Base-by-base conservation (phyloP, 2,329 filamentous ascomycete genomes). In the Penicillium sp. region DNA sequence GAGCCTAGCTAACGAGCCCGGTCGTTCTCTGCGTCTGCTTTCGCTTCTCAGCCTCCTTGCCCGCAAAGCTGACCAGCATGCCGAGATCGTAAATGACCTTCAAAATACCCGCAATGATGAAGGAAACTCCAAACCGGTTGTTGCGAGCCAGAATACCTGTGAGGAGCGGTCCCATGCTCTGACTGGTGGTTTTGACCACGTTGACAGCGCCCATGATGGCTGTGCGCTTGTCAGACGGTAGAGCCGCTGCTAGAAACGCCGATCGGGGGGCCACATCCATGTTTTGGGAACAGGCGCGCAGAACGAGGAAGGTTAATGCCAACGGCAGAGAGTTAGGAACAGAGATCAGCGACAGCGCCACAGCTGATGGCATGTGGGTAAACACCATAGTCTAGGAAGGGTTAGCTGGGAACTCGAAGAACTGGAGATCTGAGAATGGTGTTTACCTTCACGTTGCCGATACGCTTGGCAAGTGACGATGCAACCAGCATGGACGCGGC, bases 181-280 rank as follows among this genome's bases (percentile, higher is more conserved):
- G 80, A 4, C 78, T 75, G 5, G 77, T 72, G 0, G 85, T 89
- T 68, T 87, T 88, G 25, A 85, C 79, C 0, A 86, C 80, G 54
- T 88, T 88, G 3, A 87, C 75, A 0, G 83, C 72, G 0, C 86
- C 87, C 80, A 89, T 84, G 9, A 88, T 80, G 0, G 84, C 83
- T 0, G 86, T 89, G 1, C 87, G 78, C 66, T 89, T 86, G 2
- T 76, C 72, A 0, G 84, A 78, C 8, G 80, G 76, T 3, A 89
- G 76, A 0, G 83, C 78, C 1, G 82, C 80, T 0, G 86, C 81
- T 1, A 89, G 67, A 63, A 89, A 89, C 0, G 86, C 86, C 3
- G 81, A 78, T 7, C 86, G 78, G 0, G 87, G 87, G 0, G 83
- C 86, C 20, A 80, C 78, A 57, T 89, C 86, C 86, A 89, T 89